Base-by-base conservation (phyloP, 805 yeast genomes). In the Kazachstania taianensis region DNA sequence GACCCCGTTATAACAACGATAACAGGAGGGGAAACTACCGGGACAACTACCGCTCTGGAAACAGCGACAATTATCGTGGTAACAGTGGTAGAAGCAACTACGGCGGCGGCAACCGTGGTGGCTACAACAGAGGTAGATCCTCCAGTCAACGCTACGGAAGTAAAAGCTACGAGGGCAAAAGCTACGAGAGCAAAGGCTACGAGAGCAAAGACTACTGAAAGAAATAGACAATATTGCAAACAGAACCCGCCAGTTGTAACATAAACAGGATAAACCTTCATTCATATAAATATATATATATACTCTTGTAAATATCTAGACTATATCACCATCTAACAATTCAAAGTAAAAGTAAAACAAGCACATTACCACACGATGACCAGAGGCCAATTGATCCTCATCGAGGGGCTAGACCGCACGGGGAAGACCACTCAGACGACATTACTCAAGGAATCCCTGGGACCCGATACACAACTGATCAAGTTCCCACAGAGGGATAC, bases 381-480 rank as follows among this genome's bases (percentile, higher is more conserved):
- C 7, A 45, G 96, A 42, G 97, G 96, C 2, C 67, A 71, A 31
- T 62, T 92, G 26, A 78, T 92, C 16, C 70, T 85, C 1, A 67
- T 92, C 2, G 99, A 92, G 58, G 99, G 99, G 0, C 71, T 92
- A 1, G 99, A 92, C 51, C 63, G 99, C 33, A 80, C 96, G 0
- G 99, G 99, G 0, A 92, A 92, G 51, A 74, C 95, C 3, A 86
- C 96, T 0, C 98, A 92, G 53, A 70, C 80, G 5, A 52, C 57
- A 3, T 44, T 51, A 3, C 46, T 81, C 7, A 47, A 62, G 1
- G 50, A 60, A 1, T 47, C 45, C 4, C 45, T 67, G 9, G 29
- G 49, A 13, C 41, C 48, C 1, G 50, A 61, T 5, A 69, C 69
- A 3, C 63, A 65, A 37, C 58, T 81, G 24, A 50, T 81, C 42